phyloP scores from a whole-genome alignment of 2,329 filamentous ascomycete genomes.

The Xenosphaeropsis pyriputrescens region DNA sequence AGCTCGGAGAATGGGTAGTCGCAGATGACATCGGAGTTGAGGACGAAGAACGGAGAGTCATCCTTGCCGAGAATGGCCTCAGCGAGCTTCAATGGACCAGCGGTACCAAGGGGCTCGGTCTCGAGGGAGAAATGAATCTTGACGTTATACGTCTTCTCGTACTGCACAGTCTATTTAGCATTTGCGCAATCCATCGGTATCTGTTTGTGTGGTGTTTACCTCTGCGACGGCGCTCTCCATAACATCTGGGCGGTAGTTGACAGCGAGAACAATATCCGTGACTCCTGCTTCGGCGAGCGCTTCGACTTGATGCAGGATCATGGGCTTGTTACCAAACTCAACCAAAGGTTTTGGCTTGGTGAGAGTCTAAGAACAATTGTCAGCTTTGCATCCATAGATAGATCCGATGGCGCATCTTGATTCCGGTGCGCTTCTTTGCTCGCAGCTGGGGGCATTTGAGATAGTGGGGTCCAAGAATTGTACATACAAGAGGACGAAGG shows the following conservation, averaged over 20 bases:
- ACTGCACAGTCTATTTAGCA: constrained; percentile 31
- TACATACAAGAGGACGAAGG: constrained; percentile 80
- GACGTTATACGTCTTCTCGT: constrained; percentile 83
- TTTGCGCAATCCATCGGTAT: not conserved
- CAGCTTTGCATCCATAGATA: not conserved
- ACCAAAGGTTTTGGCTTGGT: constrained; percentile 95
- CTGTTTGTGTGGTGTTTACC: constrained; percentile 34
- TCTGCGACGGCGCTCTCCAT: constrained; percentile 92
- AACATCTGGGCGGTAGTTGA: constrained; percentile 97
- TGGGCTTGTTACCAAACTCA: constrained; percentile 97
- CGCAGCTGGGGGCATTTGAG: not conserved
- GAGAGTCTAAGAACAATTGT: constrained; percentile 56
- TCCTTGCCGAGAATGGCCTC: constrained; percentile 88
- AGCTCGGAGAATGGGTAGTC: constrained; percentile 91
- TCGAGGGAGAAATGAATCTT: constrained; percentile 97
- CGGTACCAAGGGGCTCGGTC: constrained; percentile 86
- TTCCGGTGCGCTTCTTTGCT: too few relatives aligned
- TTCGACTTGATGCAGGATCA: constrained; percentile 98
- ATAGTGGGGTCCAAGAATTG: not conserved
- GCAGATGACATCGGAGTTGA: constrained; percentile 97
- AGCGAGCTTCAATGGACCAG: constrained; percentile 87
- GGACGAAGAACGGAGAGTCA: constrained; percentile 89
- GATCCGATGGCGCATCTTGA: too few relatives aligned
- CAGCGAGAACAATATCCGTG: constrained; percentile 92
- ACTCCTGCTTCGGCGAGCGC: constrained; percentile 86